These are phyloP conservation scores for Trypanosoma mega DNA, from an alignment of 208 protist genomes.

Conservation along the genomic window DNA sequence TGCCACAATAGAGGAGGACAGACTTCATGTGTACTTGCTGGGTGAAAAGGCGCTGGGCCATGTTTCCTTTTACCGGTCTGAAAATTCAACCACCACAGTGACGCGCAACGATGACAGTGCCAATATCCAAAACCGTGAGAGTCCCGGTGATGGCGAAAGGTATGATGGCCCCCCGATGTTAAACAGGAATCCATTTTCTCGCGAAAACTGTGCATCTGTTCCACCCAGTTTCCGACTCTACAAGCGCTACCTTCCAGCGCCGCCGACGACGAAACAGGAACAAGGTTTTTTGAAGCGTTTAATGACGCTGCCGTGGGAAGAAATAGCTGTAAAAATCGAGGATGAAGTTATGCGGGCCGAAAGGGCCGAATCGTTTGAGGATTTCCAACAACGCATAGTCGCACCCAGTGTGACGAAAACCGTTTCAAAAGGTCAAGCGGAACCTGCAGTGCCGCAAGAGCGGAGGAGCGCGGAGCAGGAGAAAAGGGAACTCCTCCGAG, in stretches of 20 bases:
- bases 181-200: slow-evolving; percentile 16
- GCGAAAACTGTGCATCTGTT: slow-evolving; percentile 35
- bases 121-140: too few relatives aligned
- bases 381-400: slow-evolving; percentile 2
- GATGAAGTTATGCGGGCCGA: slow-evolving; percentile 39
- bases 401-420: background rate
- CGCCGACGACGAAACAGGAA: slow-evolving; percentile 74
- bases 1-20: slow-evolving; percentile 42
- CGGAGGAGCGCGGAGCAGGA: background rate
- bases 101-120: too few relatives aligned
- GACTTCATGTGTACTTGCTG: slow-evolving; percentile 78
- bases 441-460: background rate
- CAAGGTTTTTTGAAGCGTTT: slow-evolving; percentile 82
- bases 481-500: slow-evolving; percentile 14
- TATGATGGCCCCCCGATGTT: background rate
- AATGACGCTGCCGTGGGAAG: slow-evolving; percentile 81
- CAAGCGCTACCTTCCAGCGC: slow-evolving; percentile 52
- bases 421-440: background rate
- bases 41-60: slow-evolving; percentile 67
- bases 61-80: too few relatives aligned
- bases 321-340: slow-evolving; percentile 71
- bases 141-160: slow-evolving; percentile 26
- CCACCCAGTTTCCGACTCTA: slow-evolving; percentile 71
- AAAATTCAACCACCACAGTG: too few relatives aligned
- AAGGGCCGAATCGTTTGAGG: slow-evolving; percentile 15